Conservation (phyloP, 164 flowering plant species). For the Amborella trichopoda region DNA sequence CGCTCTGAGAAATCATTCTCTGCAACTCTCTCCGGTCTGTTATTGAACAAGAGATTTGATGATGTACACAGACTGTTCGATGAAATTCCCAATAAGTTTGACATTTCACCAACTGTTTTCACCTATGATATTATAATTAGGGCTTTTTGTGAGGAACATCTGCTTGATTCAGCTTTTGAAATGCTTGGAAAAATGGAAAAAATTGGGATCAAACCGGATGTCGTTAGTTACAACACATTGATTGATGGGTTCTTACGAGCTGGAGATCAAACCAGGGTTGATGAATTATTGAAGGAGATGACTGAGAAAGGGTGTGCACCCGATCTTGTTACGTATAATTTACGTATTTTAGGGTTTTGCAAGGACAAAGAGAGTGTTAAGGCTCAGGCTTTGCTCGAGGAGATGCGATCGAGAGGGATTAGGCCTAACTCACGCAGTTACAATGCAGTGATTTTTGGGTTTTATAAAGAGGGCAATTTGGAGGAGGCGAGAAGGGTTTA, state of each 20-base stretch:
- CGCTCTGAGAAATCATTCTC: constrained; percentile 18
- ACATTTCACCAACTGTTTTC: constrained; percentile 6
- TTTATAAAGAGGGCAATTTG: constrained; percentile 20
- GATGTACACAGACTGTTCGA: constrained; percentile 8
- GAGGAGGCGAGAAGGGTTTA: constrained; percentile 17
- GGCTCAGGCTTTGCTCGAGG: constrained; percentile 21
- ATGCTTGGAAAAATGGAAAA: constrained; percentile 19
- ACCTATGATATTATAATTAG: constrained; percentile 15
- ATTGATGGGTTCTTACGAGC: constrained; percentile 12
- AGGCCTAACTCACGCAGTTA: constrained; percentile 14
- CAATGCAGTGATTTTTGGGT: constrained; percentile 19
- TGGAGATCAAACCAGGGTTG: constrained; percentile 12
- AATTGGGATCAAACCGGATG: constrained; percentile 14
- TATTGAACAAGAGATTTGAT: constrained; percentile 7
- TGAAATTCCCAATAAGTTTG: constrained; percentile 6
- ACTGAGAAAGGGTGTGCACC: constrained; percentile 9
- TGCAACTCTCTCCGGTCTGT: constrained; percentile 13
- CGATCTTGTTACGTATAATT: constrained; percentile 17
- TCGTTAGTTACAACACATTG: constrained; percentile 16
- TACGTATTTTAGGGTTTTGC: constrained; percentile 16
- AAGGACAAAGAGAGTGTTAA: constrained; percentile 15
- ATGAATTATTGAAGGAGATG: constrained; percentile 13
- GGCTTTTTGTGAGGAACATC: constrained; percentile 10
- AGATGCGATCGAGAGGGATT: constrained; percentile 18
- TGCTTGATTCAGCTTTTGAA: constrained; percentile 8